These are phyloP conservation scores for Eragrostis tef DNA, from an alignment of 202 grass and related monocot species.

Conservation along the genomic window DNA sequence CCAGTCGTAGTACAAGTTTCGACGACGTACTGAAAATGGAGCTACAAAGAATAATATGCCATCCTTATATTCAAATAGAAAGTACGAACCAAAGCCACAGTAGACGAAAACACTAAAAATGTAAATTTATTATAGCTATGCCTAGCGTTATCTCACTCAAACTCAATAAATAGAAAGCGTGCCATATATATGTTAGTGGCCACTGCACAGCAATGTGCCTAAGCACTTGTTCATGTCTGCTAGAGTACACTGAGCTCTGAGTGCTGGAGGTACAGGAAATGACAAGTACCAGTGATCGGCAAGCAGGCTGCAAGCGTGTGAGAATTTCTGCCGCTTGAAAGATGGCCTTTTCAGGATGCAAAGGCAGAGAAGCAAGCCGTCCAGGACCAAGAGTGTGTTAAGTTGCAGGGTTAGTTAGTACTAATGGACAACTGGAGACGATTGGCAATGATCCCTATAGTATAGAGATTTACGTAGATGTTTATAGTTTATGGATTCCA, in stretches of 20 bases:
- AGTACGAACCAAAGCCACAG: conserved; percentile 2
- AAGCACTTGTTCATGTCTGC: conserved; percentile 56
- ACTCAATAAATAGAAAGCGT: conserved; percentile 10
- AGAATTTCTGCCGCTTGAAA: conserved; percentile 31
- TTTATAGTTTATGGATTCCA: conserved; percentile 29
- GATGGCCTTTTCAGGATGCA: conserved; percentile 30
- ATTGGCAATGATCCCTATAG: conserved; percentile 34
- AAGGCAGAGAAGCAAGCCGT: conserved; percentile 39
- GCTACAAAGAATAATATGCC: not conserved
- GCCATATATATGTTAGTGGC: conserved; percentile 30
- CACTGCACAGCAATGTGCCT: not conserved
- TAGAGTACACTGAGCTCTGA: conserved; percentile 23
- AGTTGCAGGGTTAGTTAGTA: conserved; percentile 46
- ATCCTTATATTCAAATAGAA: not conserved
- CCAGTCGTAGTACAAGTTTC: not conserved
- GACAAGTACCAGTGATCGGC: conserved; percentile 22
- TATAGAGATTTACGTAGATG: not conserved
- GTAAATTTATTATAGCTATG: conserved; percentile 6
- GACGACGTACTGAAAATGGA: not conserved
- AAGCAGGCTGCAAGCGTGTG: conserved; percentile 6
- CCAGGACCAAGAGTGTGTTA: conserved; percentile 48
- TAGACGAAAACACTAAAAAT: conserved; percentile 5
- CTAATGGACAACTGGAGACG: conserved; percentile 11
- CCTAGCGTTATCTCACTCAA: conserved; percentile 34
- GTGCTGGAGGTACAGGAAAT: conserved; percentile 36